Evolutionary conservation across 352 stramenopile species (phyloP).

Genomic region (Phytophthora colocasiae): DNA sequence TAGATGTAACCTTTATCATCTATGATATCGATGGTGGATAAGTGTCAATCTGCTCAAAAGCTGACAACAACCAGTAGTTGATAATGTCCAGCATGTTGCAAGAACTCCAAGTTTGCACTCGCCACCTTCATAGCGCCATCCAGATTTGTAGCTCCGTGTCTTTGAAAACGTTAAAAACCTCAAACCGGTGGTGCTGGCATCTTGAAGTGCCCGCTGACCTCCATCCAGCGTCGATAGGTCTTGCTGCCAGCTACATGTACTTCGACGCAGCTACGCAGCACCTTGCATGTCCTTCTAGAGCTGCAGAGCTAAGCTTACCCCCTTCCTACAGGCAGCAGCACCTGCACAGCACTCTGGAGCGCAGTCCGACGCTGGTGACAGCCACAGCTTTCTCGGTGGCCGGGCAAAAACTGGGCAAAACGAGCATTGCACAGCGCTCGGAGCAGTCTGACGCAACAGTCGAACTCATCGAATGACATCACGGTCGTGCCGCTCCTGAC

Average conservation of each 20-base stretch:
- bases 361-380: not conserved
- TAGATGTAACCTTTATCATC: not conserved
- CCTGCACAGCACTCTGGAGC: not conserved
- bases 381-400: slow-evolving; percentile 1
- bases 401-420: slow-evolving; percentile 24
- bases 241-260: not conserved
- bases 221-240: slow-evolving; percentile 8
- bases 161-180: slow-evolving; percentile 2
- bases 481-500: slow-evolving; percentile 44
- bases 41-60: no score
- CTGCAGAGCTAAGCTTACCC: not conserved
- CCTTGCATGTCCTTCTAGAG: not conserved
- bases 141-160: slow-evolving; percentile 15
- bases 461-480: slow-evolving; percentile 52
- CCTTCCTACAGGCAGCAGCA: not conserved
- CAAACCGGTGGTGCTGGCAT: slow-evolving; percentile 20
- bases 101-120: not conserved
- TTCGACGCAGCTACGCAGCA: not conserved
- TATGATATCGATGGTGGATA: not conserved
- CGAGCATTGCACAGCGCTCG: slow-evolving; percentile 19
- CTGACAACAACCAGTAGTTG: no score
- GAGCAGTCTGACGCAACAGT: slow-evolving; percentile 29
- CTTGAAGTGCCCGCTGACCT: slow-evolving; percentile 25
- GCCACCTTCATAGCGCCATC: not conserved
- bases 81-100: no score